These are phyloP conservation scores for Penicillium parvum DNA, from an alignment of 495 filamentous ascomycete species.

Conservation along the genomic window DNA sequence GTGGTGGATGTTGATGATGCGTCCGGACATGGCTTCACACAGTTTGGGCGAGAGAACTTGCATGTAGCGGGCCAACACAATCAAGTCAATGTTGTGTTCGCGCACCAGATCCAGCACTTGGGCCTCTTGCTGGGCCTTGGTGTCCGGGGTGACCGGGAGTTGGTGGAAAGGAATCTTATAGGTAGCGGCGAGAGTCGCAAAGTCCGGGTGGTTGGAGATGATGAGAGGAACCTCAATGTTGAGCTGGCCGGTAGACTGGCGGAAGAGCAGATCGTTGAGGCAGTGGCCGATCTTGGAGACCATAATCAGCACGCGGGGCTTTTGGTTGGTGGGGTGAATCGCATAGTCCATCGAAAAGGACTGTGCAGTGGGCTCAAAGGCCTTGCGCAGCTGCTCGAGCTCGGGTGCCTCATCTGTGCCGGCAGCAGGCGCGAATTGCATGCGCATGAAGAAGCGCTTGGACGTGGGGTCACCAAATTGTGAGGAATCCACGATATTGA, in stretches of 20 bases:
- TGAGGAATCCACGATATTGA: constrained; percentile 71
- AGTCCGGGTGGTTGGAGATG: constrained; percentile 72
- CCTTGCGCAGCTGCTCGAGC: constrained; percentile 37
- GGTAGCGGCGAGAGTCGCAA: constrained; percentile 58
- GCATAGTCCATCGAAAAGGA: constrained; percentile 59
- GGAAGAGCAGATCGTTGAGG: constrained; percentile 75
- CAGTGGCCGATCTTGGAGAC: constrained; percentile 79
- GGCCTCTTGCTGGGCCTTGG: constrained; percentile 62
- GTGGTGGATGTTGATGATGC: constrained; percentile 82
- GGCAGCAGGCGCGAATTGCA: constrained; percentile 57
- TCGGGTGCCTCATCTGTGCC: constrained; percentile 30
- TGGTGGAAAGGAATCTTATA: constrained; percentile 71
- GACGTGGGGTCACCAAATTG: constrained; percentile 66
- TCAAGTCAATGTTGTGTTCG: constrained; percentile 61
- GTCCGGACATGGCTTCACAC: constrained; percentile 65
- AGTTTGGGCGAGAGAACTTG: constrained; percentile 70
- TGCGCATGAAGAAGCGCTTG: constrained; percentile 72
- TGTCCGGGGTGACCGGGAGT: constrained; percentile 65
- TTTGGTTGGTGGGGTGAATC: constrained; percentile 55
- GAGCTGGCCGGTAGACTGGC: constrained; percentile 53
- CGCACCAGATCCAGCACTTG: constrained; percentile 60
- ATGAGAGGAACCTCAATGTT: constrained; percentile 63
- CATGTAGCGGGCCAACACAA: constrained; percentile 79
- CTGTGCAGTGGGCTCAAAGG: constrained; percentile 52
- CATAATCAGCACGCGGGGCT: constrained; percentile 71